phyloP scores from a whole-genome alignment of 2,329 filamentous ascomycete genomes.

The Raffaelea arxii region DNA sequence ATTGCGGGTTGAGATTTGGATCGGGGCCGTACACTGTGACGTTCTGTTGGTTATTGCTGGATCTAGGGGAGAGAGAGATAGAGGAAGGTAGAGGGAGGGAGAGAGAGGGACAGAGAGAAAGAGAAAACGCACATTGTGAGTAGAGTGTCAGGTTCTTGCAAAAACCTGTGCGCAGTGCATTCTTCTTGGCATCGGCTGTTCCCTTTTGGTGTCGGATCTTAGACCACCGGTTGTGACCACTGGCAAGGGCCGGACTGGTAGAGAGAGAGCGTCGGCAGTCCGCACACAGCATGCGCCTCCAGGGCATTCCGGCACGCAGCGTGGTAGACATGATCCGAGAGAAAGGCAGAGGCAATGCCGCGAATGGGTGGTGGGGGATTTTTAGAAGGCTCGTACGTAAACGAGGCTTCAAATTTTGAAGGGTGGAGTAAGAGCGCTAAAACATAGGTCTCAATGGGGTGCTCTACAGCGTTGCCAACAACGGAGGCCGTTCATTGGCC shows the following conservation, averaged over 20 bases:
- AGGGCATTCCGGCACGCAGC: slow-evolving; percentile 1
- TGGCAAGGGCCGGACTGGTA: slow-evolving; percentile 33
- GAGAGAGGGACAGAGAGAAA: background rate
- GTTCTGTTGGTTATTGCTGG: too few species aligned
- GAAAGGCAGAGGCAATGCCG: too few species aligned
- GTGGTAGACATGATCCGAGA: too few species aligned
- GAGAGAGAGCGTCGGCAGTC: slow-evolving; percentile 40
- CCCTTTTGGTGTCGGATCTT: slow-evolving; percentile 95
- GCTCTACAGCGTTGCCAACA: too few species aligned
- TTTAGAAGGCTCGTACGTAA: too few species aligned
- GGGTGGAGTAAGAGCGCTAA: too few species aligned
- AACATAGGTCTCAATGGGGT: too few species aligned
- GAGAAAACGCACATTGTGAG: slow-evolving; percentile 52
- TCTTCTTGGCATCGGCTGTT: slow-evolving; percentile 72
- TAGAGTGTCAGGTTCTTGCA: slow-evolving; percentile 64
- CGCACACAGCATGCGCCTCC: slow-evolving; percentile 26
- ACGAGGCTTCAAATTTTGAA: too few species aligned
- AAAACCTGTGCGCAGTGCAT: slow-evolving; percentile 56
- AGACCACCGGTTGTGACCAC: slow-evolving; percentile 88
- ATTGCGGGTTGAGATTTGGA: slow-evolving; percentile 61
- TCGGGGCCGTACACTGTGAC: slow-evolving; percentile 51
- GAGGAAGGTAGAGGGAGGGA: background rate
- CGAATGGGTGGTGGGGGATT: too few species aligned
- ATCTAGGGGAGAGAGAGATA: background rate
- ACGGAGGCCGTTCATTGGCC: too few species aligned